phyloP scores from a whole-genome alignment of 73 alveolate species.

The Symbiodinium pilosum region DNA sequence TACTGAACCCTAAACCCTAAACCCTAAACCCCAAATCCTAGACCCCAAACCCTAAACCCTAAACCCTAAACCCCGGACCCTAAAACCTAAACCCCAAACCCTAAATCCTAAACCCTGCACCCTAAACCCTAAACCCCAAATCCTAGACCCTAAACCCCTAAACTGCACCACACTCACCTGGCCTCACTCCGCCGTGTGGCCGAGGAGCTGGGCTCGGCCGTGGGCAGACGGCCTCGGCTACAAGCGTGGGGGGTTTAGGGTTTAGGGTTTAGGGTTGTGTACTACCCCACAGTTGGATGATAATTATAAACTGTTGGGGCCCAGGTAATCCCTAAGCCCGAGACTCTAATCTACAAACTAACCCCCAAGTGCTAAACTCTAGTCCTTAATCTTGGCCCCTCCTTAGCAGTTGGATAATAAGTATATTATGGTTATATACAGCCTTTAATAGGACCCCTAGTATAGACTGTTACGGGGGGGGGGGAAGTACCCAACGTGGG shows the following conservation, averaged over 20 bases:
- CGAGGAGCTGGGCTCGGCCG: background rate
- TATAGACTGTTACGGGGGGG: background rate
- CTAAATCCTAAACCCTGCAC: background rate
- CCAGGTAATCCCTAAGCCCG: too few relatives aligned
- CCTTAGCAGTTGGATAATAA: too few relatives aligned
- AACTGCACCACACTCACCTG: background rate
- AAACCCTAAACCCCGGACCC: background rate
- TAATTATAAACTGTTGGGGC: too few relatives aligned
- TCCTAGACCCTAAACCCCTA: background rate
- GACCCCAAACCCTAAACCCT: background rate
- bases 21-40: background rate
- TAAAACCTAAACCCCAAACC: background rate
- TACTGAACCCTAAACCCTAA: background rate
- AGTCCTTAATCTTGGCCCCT: too few relatives aligned
- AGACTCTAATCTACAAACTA: too few relatives aligned
- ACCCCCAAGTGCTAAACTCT: too few relatives aligned
- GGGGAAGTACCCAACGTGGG: background rate
- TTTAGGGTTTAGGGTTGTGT: background rate
- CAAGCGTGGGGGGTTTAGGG: background rate
- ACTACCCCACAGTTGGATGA: too few relatives aligned
- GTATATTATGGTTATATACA: too few relatives aligned
- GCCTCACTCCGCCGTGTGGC: background rate
- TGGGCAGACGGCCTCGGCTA: background rate
- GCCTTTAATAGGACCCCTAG: too few relatives aligned
- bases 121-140: background rate